Percentiles rank a stretch among this genome's conserved stretches.
Evolutionary conservation across 2,329 filamentous ascomycete species (phyloP).

Genomic region (Diplodia intermedia): DNA sequence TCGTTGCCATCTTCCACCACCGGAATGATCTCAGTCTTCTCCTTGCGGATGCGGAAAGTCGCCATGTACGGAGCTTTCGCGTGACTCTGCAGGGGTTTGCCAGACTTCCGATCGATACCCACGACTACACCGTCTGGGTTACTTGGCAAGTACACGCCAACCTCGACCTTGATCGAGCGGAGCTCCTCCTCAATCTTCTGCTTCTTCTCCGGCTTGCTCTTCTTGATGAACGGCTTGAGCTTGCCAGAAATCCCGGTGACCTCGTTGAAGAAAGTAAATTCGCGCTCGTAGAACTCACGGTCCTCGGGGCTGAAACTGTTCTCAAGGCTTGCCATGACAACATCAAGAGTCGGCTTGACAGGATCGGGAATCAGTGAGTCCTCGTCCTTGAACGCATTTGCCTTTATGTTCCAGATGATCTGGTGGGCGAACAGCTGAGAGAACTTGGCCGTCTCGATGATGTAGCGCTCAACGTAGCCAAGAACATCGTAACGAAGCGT

Average conservation of each 20-base stretch:
- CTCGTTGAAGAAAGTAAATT: slow-evolving; percentile 98
- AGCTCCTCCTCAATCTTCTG: slow-evolving; percentile 99
- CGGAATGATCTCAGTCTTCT: slow-evolving; percentile 57
- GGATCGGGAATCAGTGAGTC: slow-evolving; percentile 87
- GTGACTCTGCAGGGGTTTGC: slow-evolving; percentile 95
- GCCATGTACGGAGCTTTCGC: slow-evolving; percentile 99
- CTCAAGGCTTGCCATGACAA: slow-evolving; percentile 84
- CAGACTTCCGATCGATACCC: slow-evolving; percentile 96
- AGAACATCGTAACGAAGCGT: slow-evolving; percentile 89
- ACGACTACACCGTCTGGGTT: slow-evolving; percentile 98
- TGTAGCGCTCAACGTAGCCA: slow-evolving; percentile 95
- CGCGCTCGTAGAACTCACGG: slow-evolving; percentile 85
- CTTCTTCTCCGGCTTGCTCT: slow-evolving; percentile 94
- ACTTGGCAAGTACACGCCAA: slow-evolving; percentile 95
- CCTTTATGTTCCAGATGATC: slow-evolving; percentile 99
- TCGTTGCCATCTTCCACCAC: slow-evolving; percentile 55
- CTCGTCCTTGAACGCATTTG: slow-evolving; percentile 97
- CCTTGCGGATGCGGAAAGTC: slow-evolving; percentile 94
- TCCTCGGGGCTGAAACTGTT: slow-evolving; percentile 81
- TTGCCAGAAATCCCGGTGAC: slow-evolving; percentile 96
- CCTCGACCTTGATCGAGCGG: slow-evolving; percentile 94
- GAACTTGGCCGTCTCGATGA: slow-evolving; percentile 94
- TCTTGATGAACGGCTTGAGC: slow-evolving; percentile 90
- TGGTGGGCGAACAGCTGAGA: slow-evolving; percentile 99
- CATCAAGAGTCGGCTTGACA: slow-evolving; percentile 91